phyloP scores from a whole-genome alignment of 176 grass and related monocot genomes.

The Oropetium thomaeum region DNA sequence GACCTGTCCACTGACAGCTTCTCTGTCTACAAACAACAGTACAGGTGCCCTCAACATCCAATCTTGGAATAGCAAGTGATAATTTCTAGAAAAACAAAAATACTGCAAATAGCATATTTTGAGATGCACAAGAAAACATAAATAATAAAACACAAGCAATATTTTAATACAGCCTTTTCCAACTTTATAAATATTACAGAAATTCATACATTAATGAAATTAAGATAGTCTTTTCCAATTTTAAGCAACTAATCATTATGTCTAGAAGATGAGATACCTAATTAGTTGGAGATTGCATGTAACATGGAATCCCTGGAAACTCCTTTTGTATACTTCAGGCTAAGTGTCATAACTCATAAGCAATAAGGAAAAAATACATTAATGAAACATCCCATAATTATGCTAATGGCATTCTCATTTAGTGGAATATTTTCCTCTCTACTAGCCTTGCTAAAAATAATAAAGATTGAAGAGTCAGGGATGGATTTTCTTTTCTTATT shows the following conservation, averaged over 20 bases:
- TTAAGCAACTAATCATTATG: not conserved
- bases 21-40: conserved; percentile 34
- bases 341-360: conserved; percentile 1
- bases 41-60: conserved; percentile 15
- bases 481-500: not conserved
- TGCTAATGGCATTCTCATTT: not conserved
- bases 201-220: too few species aligned
- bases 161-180: not conserved
- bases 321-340: not conserved
- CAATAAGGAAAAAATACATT: conserved; percentile 1
- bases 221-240: not conserved
- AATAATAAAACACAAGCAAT: not conserved
- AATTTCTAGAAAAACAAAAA: conserved; percentile 23
- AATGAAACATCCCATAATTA: conserved; percentile 1
- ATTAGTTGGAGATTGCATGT: not conserved
- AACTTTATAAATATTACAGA: too few species aligned
- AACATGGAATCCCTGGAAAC: not conserved
- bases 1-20: conserved; percentile 41
- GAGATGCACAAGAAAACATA: not conserved
- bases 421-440: not conserved
- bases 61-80: conserved; percentile 6
- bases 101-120: not conserved
- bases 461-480: not conserved
- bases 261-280: not conserved
- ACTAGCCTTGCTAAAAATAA: conserved; percentile 10